phyloP scores from a whole-genome alignment of 1,284 basidiomycete genomes.

The Cutaneotrichosporon spelunceum region DNA sequence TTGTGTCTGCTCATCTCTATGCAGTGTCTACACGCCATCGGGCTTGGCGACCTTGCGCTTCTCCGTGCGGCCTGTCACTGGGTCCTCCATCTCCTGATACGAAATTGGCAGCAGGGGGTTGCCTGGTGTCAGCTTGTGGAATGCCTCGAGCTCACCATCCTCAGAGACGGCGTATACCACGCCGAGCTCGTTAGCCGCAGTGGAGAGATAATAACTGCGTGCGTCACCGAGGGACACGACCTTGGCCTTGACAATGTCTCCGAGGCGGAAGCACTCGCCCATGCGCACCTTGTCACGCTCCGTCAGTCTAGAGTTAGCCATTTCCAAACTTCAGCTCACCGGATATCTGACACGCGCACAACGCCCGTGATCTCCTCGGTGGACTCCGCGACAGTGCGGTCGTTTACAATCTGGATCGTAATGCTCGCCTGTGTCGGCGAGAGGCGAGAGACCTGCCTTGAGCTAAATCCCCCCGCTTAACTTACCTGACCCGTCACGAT shows the following conservation, averaged over 20 bases:
- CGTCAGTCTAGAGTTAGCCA: constrained; percentile 57
- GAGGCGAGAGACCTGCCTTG: constrained; percentile 66
- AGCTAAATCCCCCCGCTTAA: neutral
- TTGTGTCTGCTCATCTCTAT: neutral
- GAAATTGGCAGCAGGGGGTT: constrained; percentile 48
- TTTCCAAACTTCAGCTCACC: constrained; percentile 43
- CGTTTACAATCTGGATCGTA: constrained; percentile 85
- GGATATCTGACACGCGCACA: constrained; percentile 85
- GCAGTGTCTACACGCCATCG: constrained; percentile 31
- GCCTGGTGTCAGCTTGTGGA: constrained; percentile 28
- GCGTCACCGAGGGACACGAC: constrained; percentile 92
- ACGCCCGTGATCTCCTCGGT: constrained; percentile 94
- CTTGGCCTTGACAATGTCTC: constrained; percentile 87
- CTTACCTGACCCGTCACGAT: constrained; percentile 34
- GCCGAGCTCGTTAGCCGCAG: constrained; percentile 88
- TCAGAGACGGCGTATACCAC: constrained; percentile 51
- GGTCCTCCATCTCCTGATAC: constrained; percentile 53
- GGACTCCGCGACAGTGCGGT: constrained; percentile 70
- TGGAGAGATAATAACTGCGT: constrained; percentile 89
- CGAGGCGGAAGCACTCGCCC: constrained; percentile 89
- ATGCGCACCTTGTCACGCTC: constrained; percentile 92
- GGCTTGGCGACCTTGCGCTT: constrained; percentile 53
- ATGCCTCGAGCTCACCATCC: constrained; percentile 35
- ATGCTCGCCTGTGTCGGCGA: constrained; percentile 83
- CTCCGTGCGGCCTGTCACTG: constrained; percentile 48